Percentiles rank a stretch among this genome's conserved stretches.
Evolutionary conservation across 2,329 filamentous ascomycete species (phyloP).

Genomic region (Neoarthrinium moseri): DNA sequence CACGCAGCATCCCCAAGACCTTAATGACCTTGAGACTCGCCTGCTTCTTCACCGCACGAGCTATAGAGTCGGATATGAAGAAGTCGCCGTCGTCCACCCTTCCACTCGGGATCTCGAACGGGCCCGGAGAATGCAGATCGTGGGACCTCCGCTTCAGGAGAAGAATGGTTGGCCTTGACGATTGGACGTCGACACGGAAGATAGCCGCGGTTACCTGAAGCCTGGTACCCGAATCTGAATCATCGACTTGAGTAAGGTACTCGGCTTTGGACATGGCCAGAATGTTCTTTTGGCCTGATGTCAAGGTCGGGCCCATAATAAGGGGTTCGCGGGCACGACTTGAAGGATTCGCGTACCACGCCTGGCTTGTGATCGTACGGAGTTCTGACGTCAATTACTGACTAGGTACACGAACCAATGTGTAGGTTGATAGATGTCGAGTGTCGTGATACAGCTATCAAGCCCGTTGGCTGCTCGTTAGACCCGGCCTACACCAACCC

Average conservation of each 20-base stretch:
- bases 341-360: neutral
- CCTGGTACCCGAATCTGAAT: conserved; percentile 13
- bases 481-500: no score
- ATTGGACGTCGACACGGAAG: conserved; percentile 23
- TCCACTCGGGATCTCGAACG: conserved; percentile 23
- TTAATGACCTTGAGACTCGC: conserved; percentile 22
- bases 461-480: no score
- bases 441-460: no score
- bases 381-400: no score
- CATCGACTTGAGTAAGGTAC: conserved; percentile 18
- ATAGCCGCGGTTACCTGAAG: conserved; percentile 25
- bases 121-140: neutral
- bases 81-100: conserved; percentile 23
- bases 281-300: conserved; percentile 22
- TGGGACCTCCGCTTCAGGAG: conserved; percentile 19
- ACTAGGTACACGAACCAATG: no score
- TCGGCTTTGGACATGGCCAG: conserved; percentile 29
- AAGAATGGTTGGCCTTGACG: conserved; percentile 21
- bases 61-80: conserved; percentile 26
- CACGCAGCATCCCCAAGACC: conserved; percentile 21
- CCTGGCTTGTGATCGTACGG: no score
- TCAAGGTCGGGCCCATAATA: conserved; percentile 16
- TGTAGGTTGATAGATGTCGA: no score
- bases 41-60: conserved; percentile 21
- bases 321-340: neutral